A percentile compares a stretch with the other conserved stretches of the same genome.
Conservation (phyloP, 768 basidiomycete species). For the Tricholoma saponaceum region DNA sequence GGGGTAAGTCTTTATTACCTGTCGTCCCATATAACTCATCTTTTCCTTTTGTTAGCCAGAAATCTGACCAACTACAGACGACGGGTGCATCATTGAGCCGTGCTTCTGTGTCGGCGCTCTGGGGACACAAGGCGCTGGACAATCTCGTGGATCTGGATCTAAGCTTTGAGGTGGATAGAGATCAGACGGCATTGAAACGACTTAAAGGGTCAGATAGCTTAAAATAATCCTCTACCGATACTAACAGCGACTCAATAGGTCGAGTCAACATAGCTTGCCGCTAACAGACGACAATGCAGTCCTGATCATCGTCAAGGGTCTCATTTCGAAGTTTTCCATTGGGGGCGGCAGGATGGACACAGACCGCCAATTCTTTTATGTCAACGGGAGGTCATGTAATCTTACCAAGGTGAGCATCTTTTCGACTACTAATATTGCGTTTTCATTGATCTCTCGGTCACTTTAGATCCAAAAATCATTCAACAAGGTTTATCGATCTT, state of each 20-base stretch:
- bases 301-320: too few species aligned
- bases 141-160: constrained; percentile 73
- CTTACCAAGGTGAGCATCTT: constrained; percentile 53
- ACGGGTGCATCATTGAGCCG: constrained; percentile 60
- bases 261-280: too few species aligned
- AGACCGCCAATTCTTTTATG: constrained; percentile 89
- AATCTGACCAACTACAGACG: constrained; percentile 68
- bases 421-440: neutral
- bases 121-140: constrained; percentile 80
- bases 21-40: neutral
- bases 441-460: neutral
- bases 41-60: constrained; percentile 37
- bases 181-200: constrained; percentile 49
- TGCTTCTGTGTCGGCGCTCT: constrained; percentile 68
- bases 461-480: constrained; percentile 80
- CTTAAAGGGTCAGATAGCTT: constrained; percentile 20
- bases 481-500: constrained; percentile 89
- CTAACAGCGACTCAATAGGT: too few species aligned
- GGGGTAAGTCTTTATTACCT: constrained; percentile 44
- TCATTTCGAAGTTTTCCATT: too few species aligned
- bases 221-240: neutral
- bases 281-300: too few species aligned
- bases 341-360: constrained; percentile 70
- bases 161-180: constrained; percentile 62
- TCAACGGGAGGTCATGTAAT: constrained; percentile 89